Evolutionary conservation across 1,284 basidiomycete species (phyloP), one percentile per base, ranked within the genome.

Genomic region (Pascua guehoae): DNA sequence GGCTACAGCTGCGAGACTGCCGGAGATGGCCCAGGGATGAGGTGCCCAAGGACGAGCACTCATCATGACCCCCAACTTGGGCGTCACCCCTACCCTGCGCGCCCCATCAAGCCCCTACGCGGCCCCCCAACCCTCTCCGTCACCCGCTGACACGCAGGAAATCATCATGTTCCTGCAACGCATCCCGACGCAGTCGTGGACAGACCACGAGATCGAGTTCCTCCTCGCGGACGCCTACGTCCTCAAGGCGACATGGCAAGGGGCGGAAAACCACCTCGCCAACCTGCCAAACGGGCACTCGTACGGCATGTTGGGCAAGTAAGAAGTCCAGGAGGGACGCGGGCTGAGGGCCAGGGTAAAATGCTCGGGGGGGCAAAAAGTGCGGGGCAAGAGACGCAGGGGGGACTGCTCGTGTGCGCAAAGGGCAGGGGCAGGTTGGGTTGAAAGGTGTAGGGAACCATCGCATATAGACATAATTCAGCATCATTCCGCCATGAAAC

Each of bases 141-240:
- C 38, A 37, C 39, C 44, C 24, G 16, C 49, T 51, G 49, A 51
- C 41, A 48, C 40, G 4, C 64, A 95, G 91, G 92, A 91, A 51
- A 96, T 98, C 75, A 98, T 98, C 76, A 98, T 98, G 88, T 98
- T 97, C 79, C 82, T 98, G 4, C 95, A 98, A 77, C 91, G 90
- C 4, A 82, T 97, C 5, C 95, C 96, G 10, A 98, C 95, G 2
- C 90, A 95, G 69, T 84, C 84, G 51, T 98, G 96, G 95, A 86
- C 85, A 7, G 95, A 98, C 75, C 88, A 93, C 69, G 93, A 98
- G 72, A 88, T 97, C 47, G 93, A 97, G 73, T 84, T 98, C 77
- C 84, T 98, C 15, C 84, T 98, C 46, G 91, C 89, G 68, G 91
- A 98, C 76, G 95, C 96, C 9, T 98, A 96, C 70, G 90, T 98